Evolutionary conservation across 2,329 filamentous ascomycete genomes (phyloP).

Genomic region (Fusarium buxicola): DNA sequence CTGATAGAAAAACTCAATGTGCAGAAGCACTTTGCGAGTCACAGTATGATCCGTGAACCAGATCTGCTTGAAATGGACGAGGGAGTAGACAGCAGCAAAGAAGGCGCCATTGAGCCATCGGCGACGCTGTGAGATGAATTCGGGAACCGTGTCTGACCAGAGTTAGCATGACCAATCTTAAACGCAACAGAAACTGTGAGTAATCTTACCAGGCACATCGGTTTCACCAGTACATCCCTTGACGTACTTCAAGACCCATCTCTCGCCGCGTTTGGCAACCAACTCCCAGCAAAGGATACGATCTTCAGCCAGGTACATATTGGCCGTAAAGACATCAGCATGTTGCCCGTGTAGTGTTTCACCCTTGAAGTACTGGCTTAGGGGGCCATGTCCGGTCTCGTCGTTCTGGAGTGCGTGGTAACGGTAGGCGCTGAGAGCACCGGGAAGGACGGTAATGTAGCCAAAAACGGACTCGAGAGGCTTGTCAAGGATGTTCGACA

Average conservation of each 20-base stretch:
- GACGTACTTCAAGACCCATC: conserved; percentile 98
- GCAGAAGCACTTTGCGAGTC: conserved; percentile 87
- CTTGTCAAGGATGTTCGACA: conserved; percentile 99
- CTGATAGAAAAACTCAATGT: conserved; percentile 96
- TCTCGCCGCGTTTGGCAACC: conserved; percentile 92
- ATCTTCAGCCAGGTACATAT: conserved; percentile 94
- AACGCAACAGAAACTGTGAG: background rate
- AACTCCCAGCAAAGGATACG: conserved; percentile 94
- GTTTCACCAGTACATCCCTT: conserved; percentile 97
- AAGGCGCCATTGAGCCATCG: conserved; percentile 99
- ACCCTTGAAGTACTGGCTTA: conserved; percentile 99
- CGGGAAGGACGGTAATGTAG: conserved; percentile 96
- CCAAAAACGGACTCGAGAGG: conserved; percentile 97
- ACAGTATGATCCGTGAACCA: conserved; percentile 94
- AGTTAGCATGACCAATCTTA: conserved; percentile 37
- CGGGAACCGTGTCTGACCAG: conserved; percentile 83
- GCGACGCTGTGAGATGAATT: conserved; percentile 96
- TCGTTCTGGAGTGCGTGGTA: conserved; percentile 98
- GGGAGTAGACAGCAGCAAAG: conserved; percentile 97
- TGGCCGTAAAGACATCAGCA: conserved; percentile 96
- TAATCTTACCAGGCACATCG: conserved; percentile 86
- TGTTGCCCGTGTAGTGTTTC: conserved; percentile 96
- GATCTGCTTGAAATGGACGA: conserved; percentile 94
- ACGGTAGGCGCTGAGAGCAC: conserved; percentile 93
- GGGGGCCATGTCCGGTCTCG: conserved; percentile 90